Evolutionary conservation across 306 rosid genomes (phyloP).

Genomic region (Sechiopsis laciniata): DNA sequence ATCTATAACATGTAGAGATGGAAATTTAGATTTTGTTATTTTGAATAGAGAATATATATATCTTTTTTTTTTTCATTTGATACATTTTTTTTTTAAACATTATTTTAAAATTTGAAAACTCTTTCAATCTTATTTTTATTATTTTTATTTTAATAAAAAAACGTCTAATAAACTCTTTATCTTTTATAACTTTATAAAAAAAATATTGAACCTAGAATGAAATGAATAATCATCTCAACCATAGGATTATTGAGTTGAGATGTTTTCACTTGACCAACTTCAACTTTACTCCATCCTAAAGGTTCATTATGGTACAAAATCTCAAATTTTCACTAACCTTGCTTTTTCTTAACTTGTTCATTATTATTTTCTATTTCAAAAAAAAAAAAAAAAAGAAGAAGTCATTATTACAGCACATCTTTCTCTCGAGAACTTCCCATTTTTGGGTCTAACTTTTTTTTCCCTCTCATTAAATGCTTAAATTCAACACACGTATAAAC

Average conservation of each 20-base stretch:
- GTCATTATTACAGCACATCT: background rate
- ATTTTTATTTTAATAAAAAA: too few species aligned
- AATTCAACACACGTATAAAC: background rate
- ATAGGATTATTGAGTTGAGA: slow-evolving; percentile 20
- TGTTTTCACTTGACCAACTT: slow-evolving; percentile 13
- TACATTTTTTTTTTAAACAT: too few species aligned
- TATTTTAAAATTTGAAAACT: too few species aligned
- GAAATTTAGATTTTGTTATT: too few species aligned
- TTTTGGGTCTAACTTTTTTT: background rate
- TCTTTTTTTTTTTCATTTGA: too few species aligned
- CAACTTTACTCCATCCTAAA: slow-evolving; percentile 8
- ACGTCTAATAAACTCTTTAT: too few species aligned
- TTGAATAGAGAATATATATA: too few species aligned
- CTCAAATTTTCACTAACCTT: background rate
- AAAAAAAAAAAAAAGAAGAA: too few species aligned
- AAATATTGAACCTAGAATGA: background rate
- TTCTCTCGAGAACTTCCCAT: slow-evolving; percentile 4
- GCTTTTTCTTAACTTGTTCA: slow-evolving; percentile 7
- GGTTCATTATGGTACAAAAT: background rate
- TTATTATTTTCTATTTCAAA: background rate
- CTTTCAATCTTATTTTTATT: too few species aligned
- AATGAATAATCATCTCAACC: background rate
- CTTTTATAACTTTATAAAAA: too few species aligned
- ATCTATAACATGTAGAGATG: too few species aligned
- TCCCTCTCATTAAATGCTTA: background rate